Base-by-base conservation (phyloP, 169 alveolate genomes). In the Babesia ovis region DNA sequence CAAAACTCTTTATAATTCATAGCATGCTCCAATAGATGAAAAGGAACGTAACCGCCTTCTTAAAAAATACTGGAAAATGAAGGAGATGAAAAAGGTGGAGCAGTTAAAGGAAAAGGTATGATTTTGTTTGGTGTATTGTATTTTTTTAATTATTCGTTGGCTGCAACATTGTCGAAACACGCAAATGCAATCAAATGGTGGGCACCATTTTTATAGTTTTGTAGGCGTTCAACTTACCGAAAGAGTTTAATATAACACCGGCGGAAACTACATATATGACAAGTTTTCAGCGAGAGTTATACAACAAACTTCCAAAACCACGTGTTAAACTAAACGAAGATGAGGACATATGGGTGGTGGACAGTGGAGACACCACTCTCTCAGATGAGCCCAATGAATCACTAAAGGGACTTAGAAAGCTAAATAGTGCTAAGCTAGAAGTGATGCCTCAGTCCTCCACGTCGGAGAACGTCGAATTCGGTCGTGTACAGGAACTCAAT, bases 211-310 rank as follows among this genome's bases (percentile, higher is more conserved):
- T n/a, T n/a, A n/a, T n/a, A n/a, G 22, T 23, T 59, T 6, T 27
- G 31, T 54, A 76, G 85, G 68, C 51, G 8, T 79, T 79, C 34
- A 79, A 79, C 75, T 25, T 79, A 23, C 86, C 86, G 20, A 34
- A 23, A 23, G 59, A 51, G 14, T 79, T 66, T 42, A 43, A 46
- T 39, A 55, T 51, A 1, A 42, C 32, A 43, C 86, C 86, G 1
- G 50, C 60, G 6, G 54, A 37, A 34, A 4, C 34, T 22, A 70
- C 76, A 0, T 79, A 79, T 43, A 79, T 79, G 86, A 51, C 86
- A 3, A 31, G 68, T 27, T 79, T 69, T 62, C 86, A 79, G 51
- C 48, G 83, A 67, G 75, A 35, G 4, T 31, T 79, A 29, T 79
- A 79, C 69, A 59, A 68, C 48, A 79, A 61, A n/a, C 69, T 79